These are phyloP conservation scores for Salix purpurea DNA, from an alignment of 345 rosid genomes.

Conservation along the genomic window DNA sequence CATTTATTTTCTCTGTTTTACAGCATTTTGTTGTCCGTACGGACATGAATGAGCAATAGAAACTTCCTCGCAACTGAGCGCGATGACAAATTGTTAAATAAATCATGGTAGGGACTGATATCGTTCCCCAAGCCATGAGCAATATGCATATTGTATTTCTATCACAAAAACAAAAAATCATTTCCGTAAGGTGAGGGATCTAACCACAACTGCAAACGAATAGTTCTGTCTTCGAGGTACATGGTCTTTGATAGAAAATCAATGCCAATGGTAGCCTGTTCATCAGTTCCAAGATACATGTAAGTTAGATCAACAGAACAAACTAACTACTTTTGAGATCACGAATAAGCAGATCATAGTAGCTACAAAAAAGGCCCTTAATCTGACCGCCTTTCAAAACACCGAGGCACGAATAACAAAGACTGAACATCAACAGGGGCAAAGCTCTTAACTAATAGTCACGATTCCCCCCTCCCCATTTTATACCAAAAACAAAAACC, in stretches of 20 bases:
- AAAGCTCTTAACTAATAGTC: not conserved
- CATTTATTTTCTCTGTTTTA: not conserved
- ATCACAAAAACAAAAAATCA: not conserved
- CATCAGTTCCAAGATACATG: not conserved
- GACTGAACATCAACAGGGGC: not conserved
- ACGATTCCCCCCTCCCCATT: not conserved
- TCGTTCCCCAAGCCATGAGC: too few species aligned
- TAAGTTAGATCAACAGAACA: not conserved
- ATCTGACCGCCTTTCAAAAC: not conserved
- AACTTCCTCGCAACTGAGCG: not conserved
- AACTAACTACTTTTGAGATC: not conserved
- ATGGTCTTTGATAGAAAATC: constrained; percentile 24
- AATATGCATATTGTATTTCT: not conserved
- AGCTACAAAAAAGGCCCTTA: not conserved
- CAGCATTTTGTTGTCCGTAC: too few species aligned
- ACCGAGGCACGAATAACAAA: not conserved
- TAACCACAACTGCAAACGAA: constrained; percentile 23
- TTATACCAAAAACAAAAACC: not conserved
- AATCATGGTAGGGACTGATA: not conserved
- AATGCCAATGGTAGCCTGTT: constrained; percentile 22
- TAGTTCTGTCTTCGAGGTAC: constrained; percentile 25
- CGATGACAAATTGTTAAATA: not conserved
- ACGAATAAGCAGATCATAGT: not conserved
- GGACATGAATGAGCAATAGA: not conserved
- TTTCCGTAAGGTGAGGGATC: not conserved